Conservation (phyloP, 768 basidiomycete genomes). For the Termitomyces sp. region DNA sequence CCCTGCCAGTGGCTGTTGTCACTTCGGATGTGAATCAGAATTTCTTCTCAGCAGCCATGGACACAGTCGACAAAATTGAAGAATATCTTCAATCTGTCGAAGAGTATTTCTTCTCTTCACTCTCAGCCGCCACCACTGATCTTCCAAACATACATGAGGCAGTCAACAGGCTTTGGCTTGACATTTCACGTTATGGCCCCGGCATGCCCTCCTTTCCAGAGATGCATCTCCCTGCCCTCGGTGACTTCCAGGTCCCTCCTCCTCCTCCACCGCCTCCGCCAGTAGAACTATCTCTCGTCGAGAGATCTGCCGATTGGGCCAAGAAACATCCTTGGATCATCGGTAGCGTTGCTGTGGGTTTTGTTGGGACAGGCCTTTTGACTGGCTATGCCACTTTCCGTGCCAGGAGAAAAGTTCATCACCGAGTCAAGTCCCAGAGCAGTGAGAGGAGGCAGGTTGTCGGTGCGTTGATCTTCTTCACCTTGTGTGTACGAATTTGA, state of each 20-base stretch:
- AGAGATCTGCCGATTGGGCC: constrained; percentile 49
- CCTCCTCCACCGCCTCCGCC: constrained; percentile 64
- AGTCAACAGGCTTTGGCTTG: constrained; percentile 68
- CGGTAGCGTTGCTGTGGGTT: constrained; percentile 49
- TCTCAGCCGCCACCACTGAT: constrained; percentile 54
- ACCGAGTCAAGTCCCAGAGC: constrained; percentile 43
- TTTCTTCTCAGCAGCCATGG: constrained; percentile 13
- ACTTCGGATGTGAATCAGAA: constrained; percentile 13
- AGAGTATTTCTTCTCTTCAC: constrained; percentile 52
- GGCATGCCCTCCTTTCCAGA: constrained; percentile 52
- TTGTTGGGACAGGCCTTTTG: constrained; percentile 59
- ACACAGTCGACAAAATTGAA: constrained; percentile 63
- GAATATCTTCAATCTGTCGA: constrained; percentile 67
- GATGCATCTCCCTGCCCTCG: constrained; percentile 57
- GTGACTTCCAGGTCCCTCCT: constrained; percentile 63
- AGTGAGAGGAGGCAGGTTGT: constrained; percentile 64
- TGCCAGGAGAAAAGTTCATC: constrained; percentile 30
- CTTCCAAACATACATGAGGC: constrained; percentile 64
- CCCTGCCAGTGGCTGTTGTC: too few species aligned
- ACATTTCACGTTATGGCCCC: constrained; percentile 80
- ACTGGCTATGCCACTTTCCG: constrained; percentile 48
- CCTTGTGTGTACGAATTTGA: not conserved
- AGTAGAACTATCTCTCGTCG: constrained; percentile 42
- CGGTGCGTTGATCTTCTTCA: constrained; percentile 40
- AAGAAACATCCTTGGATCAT: constrained; percentile 59